These are phyloP conservation scores for Nowakowskiella sp. DNA, from an alignment of 192 early-diverging fungal species.

Conservation along the genomic window DNA sequence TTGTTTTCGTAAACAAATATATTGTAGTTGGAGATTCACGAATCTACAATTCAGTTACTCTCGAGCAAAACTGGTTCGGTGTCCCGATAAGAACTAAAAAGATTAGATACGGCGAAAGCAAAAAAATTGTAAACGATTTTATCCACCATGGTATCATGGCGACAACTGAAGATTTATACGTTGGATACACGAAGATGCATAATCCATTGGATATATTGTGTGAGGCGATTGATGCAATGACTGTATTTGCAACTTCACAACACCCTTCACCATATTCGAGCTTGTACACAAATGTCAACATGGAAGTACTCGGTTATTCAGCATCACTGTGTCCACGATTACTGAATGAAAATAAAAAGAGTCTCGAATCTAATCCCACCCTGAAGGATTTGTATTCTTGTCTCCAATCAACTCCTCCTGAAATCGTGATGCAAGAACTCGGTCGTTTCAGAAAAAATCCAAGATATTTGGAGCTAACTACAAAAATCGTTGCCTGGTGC, in stretches of 20 bases:
- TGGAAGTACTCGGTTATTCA: too few species aligned
- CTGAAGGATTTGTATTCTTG: constrained; percentile 29
- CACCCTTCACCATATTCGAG: too few species aligned
- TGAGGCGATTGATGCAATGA: too few species aligned
- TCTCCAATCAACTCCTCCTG: constrained; percentile 17
- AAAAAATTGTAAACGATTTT: too few species aligned
- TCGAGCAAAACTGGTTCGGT: constrained; percentile 34
- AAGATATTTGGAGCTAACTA: constrained; percentile 36
- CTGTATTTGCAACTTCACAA: too few species aligned
- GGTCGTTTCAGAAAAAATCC: constrained; percentile 38
- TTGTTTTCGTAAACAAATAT: too few species aligned
- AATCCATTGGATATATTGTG: too few species aligned
- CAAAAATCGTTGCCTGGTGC: constrained; percentile 22
- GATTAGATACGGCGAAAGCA: constrained; percentile 6
- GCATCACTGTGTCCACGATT: constrained; percentile 4
- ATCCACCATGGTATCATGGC: too few species aligned
- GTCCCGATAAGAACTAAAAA: constrained; percentile 5
- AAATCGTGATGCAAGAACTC: constrained; percentile 28
- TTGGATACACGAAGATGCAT: too few species aligned
- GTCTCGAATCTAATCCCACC: constrained; percentile 9
- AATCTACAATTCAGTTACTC: constrained; percentile 28
- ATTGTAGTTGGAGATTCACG: constrained; percentile 18
- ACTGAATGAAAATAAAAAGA: constrained; percentile 4
- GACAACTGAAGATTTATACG: too few species aligned
- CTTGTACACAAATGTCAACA: too few species aligned